Percentiles rank a stretch among this genome's conserved stretches.
Evolutionary conservation across 495 filamentous ascomycete genomes (phyloP).

Genomic region (Neurospora cerealis): DNA sequence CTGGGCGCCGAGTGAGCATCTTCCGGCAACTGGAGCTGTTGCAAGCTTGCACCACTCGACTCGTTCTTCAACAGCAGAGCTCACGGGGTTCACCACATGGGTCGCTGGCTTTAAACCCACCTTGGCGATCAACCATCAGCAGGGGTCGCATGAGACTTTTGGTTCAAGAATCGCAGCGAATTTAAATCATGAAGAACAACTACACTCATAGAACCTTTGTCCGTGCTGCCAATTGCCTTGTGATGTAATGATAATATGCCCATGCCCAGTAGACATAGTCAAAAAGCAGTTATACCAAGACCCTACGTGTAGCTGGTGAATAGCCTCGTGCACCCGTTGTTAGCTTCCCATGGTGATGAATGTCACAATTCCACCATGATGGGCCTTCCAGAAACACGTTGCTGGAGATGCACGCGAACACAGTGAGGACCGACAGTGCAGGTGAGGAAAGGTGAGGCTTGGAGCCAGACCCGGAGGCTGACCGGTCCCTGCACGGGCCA

Average conservation of each 20-base stretch:
- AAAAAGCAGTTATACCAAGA: background rate
- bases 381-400: background rate
- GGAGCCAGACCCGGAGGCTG: background rate
- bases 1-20: background rate
- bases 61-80: background rate
- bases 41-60: background rate
- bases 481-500: conserved; percentile 8
- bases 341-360: background rate
- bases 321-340: background rate
- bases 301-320: background rate
- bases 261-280: background rate
- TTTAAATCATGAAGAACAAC: background rate
- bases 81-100: background rate
- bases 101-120: background rate
- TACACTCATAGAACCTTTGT: background rate
- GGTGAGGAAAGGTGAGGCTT: background rate
- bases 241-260: background rate
- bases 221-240: background rate
- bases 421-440: background rate
- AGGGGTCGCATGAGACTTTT: background rate
- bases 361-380: background rate
- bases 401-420: background rate
- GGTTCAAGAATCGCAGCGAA: background rate
- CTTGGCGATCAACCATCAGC: background rate
- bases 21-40: background rate